phyloP scores from a whole-genome alignment of 1,139 yeast species.

The Tardiomyces digboiensis region DNA sequence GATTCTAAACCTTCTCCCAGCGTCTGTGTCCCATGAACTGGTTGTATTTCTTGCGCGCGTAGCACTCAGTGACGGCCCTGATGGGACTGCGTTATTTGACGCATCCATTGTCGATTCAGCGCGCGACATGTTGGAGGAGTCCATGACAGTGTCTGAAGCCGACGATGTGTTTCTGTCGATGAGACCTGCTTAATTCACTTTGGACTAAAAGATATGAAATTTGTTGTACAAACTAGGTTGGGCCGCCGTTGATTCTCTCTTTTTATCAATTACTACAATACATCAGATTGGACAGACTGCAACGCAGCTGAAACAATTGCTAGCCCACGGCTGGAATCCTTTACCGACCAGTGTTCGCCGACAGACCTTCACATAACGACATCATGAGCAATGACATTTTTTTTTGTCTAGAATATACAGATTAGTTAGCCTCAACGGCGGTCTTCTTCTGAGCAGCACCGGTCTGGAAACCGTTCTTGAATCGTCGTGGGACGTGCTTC shows the following conservation, averaged over 20 bases:
- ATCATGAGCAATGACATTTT: conserved; percentile 1
- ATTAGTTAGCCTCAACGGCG: background rate
- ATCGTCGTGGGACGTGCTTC: conserved; percentile 94
- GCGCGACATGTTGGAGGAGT: conserved; percentile 58
- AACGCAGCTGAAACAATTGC: too few species aligned
- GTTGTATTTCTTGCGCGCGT: conserved; percentile 45
- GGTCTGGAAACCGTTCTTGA: conserved; percentile 98
- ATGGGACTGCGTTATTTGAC: conserved; percentile 32
- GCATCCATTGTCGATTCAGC: conserved; percentile 59
- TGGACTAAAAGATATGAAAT: too few species aligned
- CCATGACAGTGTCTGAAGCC: conserved; percentile 70
- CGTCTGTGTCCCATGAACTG: conserved; percentile 31
- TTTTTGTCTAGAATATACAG: background rate
- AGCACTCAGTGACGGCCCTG: conserved; percentile 36
- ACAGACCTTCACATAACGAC: too few species aligned
- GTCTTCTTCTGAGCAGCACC: conserved; percentile 44
- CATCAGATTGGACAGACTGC: too few species aligned
- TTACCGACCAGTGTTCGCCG: too few species aligned
- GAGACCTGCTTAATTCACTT: conserved; percentile 3
- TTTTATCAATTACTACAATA: too few species aligned
- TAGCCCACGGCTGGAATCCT: too few species aligned
- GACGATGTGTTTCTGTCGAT: conserved; percentile 48
- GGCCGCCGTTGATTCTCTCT: too few species aligned
- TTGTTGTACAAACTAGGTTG: too few species aligned
- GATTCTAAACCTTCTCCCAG: conserved; percentile 9